Conservation (phyloP, 345 rosid genomes). For the Triadica sebifera region DNA sequence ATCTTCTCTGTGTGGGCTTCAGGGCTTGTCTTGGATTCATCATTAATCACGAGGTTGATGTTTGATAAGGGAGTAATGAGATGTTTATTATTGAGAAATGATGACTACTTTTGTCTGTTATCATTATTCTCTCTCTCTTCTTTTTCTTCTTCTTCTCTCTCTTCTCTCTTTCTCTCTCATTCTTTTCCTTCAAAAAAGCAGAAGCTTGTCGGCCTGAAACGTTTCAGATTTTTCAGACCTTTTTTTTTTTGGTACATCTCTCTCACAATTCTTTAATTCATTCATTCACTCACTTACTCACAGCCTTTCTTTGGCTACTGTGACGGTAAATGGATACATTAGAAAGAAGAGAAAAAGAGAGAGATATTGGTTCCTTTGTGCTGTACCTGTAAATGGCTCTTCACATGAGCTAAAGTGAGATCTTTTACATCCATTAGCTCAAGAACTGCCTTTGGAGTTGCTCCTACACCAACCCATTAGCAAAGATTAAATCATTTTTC, state of each 20-base stretch:
- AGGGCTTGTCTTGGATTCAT: constrained; percentile 41
- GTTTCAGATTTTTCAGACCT: constrained; percentile 39
- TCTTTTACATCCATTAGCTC: constrained; percentile 91
- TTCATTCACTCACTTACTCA: constrained; percentile 7
- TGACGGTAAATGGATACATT: constrained; percentile 24
- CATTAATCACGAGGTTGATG: constrained; percentile 67
- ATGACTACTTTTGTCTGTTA: constrained; percentile 58
- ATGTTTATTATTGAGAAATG: constrained; percentile 70
- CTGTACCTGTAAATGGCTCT: constrained; percentile 86
- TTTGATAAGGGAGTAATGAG: constrained; percentile 50
- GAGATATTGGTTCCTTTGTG: not conserved
- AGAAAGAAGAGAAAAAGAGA: not conserved
- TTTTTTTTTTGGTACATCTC: constrained; percentile 12
- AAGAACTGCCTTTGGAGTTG: constrained; percentile 86
- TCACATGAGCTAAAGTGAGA: constrained; percentile 86
- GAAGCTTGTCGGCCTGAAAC: constrained; percentile 37
- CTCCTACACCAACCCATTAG: constrained; percentile 44
- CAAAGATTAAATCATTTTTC: not conserved
- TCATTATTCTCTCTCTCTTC: constrained; percentile 18
- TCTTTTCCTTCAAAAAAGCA: constrained; percentile 32
- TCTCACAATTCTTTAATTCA: constrained; percentile 20
- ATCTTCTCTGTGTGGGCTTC: constrained; percentile 13
- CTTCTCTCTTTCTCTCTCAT: constrained; percentile 21
- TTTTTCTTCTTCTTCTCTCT: constrained; percentile 21
- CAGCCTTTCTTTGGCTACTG: constrained; percentile 42